Evolutionary conservation across 768 basidiomycete genomes (phyloP).

Genomic region (Serendipita vermifera): DNA sequence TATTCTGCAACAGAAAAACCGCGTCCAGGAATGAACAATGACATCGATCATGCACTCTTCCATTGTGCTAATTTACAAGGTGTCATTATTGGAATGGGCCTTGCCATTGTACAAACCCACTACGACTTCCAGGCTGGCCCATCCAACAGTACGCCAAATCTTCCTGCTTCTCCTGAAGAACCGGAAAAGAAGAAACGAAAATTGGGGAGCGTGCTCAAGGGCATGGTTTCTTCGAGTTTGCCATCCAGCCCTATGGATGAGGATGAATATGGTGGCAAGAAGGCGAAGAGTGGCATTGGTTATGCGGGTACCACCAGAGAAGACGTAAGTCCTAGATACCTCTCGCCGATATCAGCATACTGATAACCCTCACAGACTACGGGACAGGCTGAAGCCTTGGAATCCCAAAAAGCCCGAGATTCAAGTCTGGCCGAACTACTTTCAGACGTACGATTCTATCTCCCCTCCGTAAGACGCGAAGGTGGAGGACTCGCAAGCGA

Average conservation of each 20-base stretch:
- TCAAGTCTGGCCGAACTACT: conserved; percentile 58
- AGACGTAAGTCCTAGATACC: conserved; percentile 46
- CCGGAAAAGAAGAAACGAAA: conserved; percentile 17
- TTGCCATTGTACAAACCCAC: conserved; percentile 68
- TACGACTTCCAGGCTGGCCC: conserved; percentile 26
- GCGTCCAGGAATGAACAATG: conserved; percentile 27
- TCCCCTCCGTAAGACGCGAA: conserved; percentile 65
- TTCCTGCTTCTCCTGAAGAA: neutral
- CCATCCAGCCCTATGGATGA: conserved; percentile 5
- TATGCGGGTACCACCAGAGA: conserved; percentile 77
- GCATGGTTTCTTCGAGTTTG: neutral
- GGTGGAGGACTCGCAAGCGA: conserved; percentile 75
- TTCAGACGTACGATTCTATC: conserved; percentile 58
- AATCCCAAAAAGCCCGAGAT: conserved; percentile 61
- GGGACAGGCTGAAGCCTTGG: conserved; percentile 66
- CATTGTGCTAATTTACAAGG: conserved; percentile 88
- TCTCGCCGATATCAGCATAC: neutral
- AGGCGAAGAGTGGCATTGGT: conserved; percentile 66
- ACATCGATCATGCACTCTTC: conserved; percentile 50
- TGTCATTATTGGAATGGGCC: conserved; percentile 78
- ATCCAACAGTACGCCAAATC: neutral
- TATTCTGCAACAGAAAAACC: conserved; percentile 32
- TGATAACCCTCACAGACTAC: conserved; percentile 38
- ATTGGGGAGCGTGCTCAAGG: conserved; percentile 5
- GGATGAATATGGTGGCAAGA: conserved; percentile 22